Evolutionary conservation across 371 early-diverging fungal genomes (phyloP).

Genomic region (Mortierella sp.): DNA sequence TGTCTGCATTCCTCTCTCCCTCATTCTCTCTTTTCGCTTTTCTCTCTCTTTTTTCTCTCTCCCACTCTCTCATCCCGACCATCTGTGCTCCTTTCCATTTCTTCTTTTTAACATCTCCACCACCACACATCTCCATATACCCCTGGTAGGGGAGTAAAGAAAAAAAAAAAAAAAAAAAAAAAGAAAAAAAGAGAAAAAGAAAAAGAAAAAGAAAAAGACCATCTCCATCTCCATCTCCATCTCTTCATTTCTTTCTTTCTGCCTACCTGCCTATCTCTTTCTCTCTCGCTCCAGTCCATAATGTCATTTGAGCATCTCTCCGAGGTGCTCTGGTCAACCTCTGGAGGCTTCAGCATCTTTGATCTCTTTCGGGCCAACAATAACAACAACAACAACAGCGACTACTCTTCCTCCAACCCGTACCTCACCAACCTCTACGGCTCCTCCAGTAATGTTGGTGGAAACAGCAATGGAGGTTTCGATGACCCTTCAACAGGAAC

Average conservation of each 20-base stretch:
- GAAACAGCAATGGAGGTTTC: neutral
- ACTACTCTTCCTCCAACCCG: slow-evolving; percentile 7
- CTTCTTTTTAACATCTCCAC: too few relatives aligned
- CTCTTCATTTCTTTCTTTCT: neutral
- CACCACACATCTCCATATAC: too few relatives aligned
- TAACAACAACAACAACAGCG: neutral
- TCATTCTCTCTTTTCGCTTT: too few relatives aligned
- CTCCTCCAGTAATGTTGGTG: too few relatives aligned
- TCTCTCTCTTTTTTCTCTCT: too few relatives aligned
- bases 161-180: neutral
- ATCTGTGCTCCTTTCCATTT: too few relatives aligned
- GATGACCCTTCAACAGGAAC: neutral
- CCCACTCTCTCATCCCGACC: too few relatives aligned
- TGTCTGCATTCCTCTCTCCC: too few relatives aligned
- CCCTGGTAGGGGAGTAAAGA: too few relatives aligned
- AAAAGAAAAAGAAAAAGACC: neutral
- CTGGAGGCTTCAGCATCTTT: slow-evolving; percentile 36
- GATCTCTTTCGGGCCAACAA: slow-evolving; percentile 19
- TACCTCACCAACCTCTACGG: neutral
- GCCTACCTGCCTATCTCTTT: neutral
- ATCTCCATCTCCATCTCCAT: neutral
- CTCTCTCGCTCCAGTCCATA: neutral
- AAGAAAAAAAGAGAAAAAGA: too few relatives aligned
- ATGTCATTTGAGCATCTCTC: slow-evolving; percentile 51
- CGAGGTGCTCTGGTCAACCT: slow-evolving; percentile 49